Percentiles rank a stretch among this genome's conserved stretches.
phyloP scores from a whole-genome alignment of 1,139 yeast species.

The Schizosaccharomyces versatilis region DNA sequence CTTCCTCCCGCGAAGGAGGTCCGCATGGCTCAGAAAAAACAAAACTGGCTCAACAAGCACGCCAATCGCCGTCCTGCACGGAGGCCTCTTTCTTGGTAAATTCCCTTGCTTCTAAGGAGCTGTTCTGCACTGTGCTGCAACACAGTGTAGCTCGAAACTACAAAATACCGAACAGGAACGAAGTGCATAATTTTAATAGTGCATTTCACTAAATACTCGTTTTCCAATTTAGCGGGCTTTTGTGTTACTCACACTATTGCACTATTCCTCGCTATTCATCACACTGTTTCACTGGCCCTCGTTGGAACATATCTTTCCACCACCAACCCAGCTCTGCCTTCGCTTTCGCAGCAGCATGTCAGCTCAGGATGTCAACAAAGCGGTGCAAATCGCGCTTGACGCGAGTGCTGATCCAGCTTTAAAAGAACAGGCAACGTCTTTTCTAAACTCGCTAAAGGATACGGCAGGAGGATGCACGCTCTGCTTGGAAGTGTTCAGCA shows the following conservation, averaged over 20 bases:
- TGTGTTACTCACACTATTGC: too few species aligned
- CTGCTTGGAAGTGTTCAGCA: conserved; percentile 40
- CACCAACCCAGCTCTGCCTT: background rate
- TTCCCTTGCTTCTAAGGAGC: too few species aligned
- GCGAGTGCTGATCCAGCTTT: conserved; percentile 40
- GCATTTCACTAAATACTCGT: too few species aligned
- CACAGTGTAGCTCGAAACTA: too few species aligned
- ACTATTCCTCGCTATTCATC: too few species aligned
- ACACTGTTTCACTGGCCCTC: too few species aligned
- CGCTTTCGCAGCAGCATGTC: background rate
- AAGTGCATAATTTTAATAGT: too few species aligned
- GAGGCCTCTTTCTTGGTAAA: too few species aligned
- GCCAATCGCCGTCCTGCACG: background rate
- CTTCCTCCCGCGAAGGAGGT: background rate
- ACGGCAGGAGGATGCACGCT: conserved; percentile 65
- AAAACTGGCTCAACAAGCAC: background rate
- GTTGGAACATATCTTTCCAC: background rate
- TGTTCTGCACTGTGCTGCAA: too few species aligned
- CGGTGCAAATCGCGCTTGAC: conserved; percentile 70
- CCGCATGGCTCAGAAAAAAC: background rate
- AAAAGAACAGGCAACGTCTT: conserved; percentile 38
- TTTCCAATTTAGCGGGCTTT: too few species aligned
- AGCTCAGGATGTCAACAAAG: conserved; percentile 59
- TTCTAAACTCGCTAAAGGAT: conserved; percentile 49
- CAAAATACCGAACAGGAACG: too few species aligned